Evolutionary conservation across 306 rosid genomes (phyloP), one percentile per base, ranked within the genome.

Genomic region (Citrullus mucosospermus): DNA sequence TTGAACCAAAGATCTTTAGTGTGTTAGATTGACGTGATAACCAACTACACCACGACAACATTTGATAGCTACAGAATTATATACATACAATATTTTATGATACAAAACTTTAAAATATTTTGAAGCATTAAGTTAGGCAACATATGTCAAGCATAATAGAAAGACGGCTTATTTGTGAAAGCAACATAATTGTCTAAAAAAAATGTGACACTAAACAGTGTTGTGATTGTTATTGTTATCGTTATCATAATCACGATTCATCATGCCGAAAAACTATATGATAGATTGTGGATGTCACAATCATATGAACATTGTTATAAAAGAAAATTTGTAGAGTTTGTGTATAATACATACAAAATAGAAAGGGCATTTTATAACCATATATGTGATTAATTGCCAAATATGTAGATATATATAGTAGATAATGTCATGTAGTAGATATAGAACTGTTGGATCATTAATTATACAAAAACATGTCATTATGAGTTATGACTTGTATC

Each of bases 11-110:
- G 86, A 82, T 83, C 81, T 78, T 83, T 92, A 89, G 91, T 89
- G 93, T 92, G 91, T 92, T 93, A 94, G 93, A 90, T 90, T 94
- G 85, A 93, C 93, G 89, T 93, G 95, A 91, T 88, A 90, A 93
- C 95, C 95, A 91, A 82, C 90, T 84, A 87, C 89, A 84, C 89
- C 90, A 87, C 85, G 83, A 84, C 36, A 61, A 22, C 22, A 38
- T 1, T 36, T 6, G 5, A 1, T 61, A 0, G 1, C 0, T 12
- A 1, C 0, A 0, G 0, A 25, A 25, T 25, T 25, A 25, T 0
- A 0, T 6, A 34, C 3, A 34, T 5, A 14, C 0, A 6, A 25
- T 3, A 13, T 6, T 5, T 1, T 3, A 10, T 9, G 10, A 1
- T 13, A 43, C 6, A 43, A 43, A 8, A 0, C 1, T 62, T 62